phyloP scores from a whole-genome alignment of 768 basidiomycete species.

The Calocera cornea region DNA sequence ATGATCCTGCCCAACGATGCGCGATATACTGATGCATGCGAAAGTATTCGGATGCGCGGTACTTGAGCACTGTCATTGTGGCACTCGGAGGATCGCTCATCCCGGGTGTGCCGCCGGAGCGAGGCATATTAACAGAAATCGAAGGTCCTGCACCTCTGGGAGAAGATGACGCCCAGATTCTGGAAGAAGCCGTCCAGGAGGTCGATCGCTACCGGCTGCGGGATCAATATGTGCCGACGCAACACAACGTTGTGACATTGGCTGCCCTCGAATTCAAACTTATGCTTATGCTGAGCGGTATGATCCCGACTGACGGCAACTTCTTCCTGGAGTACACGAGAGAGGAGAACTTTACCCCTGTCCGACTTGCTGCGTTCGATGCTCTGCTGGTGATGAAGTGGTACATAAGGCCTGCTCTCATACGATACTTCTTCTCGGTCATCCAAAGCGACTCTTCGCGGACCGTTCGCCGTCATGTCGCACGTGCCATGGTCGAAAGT shows the following conservation, averaged over 20 bases:
- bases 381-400: constrained; percentile 74
- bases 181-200: constrained; percentile 64
- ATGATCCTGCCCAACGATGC: not conserved
- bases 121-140: constrained; percentile 58
- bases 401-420: constrained; percentile 61
- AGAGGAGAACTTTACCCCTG: constrained; percentile 85
- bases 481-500: constrained; percentile 72
- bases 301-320: constrained; percentile 62
- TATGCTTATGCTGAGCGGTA: constrained; percentile 57
- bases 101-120: constrained; percentile 62
- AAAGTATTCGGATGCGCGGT: constrained; percentile 83
- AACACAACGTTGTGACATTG: constrained; percentile 84
- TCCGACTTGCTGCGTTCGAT: constrained; percentile 88
- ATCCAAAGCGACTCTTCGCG: constrained; percentile 77
- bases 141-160: constrained; percentile 24
- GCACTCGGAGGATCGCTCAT: constrained; percentile 68
- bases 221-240: constrained; percentile 88
- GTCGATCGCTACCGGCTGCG: constrained; percentile 86
- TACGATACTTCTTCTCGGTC: constrained; percentile 77
- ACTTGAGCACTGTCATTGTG: constrained; percentile 74
- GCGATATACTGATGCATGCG: not conserved
- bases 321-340: constrained; percentile 84
- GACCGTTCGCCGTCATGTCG: constrained; percentile 71
- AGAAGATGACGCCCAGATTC: constrained; percentile 39
- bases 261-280: constrained; percentile 83